Evolutionary conservation across 305 asterid species (phyloP), one percentile per base, ranked within the genome.

Genomic region (Solanum hybrid): DNA sequence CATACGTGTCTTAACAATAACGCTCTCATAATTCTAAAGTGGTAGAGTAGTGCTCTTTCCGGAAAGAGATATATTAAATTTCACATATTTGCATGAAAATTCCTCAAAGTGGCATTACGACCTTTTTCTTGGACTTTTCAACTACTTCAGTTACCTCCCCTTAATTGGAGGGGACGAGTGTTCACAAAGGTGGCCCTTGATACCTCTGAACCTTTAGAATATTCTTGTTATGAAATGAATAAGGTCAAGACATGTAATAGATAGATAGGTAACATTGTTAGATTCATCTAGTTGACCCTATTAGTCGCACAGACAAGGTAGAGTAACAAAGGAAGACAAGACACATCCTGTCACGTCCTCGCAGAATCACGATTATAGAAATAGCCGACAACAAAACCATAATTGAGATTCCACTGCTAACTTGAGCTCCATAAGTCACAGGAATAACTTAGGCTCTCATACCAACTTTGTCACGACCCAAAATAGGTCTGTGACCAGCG

Each of bases 401-500:
- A 39, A 39, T 39, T 39, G 57, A 39, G 57, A 39, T 39, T 39
- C 57, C 1, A 39, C 57, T 39, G 1, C 17, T 39, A 39, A 39
- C 57, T 1, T 39, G 57, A 11, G 57, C 57, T 39, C 57, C 57
- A 39, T 39, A 39, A 11, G 17, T 39, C 57, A 39, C 17, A 39
- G 4, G 57, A 12, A 39, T 39, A 39, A 39, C 15, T 5, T 12
- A 39, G 57, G 17, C 15, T 39, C 17, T 12, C 6, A 39, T 11
- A 39, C 6, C 57, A 39, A 39, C 57, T 39, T 39, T 61, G 65
- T 51, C 65, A 51, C 3, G 9, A 15, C 22, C 65, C 65, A 51
- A 51, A 5, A 14, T 5, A 51, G 22, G 0, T 5, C 3, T 0
- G 22, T 15, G 22, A 51, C 0, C 22, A 8, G 9, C 8, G 3